phyloP scores from a whole-genome alignment of 371 early-diverging fungal species.

The Mortierella sp. region DNA sequence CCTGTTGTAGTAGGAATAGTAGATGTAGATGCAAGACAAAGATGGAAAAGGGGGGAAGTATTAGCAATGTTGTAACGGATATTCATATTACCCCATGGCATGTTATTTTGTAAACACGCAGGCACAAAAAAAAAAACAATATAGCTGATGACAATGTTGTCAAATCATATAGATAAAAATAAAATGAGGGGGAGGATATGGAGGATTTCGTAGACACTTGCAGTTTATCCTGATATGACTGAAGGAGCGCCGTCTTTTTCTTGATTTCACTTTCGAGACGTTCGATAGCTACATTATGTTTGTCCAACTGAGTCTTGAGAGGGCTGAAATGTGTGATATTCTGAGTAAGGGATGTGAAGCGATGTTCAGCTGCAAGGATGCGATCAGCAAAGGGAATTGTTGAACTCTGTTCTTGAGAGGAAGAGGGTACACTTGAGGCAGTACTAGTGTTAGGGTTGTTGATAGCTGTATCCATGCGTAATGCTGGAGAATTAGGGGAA shows the following conservation, averaged over 20 bases:
- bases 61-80: background rate
- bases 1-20: constrained; percentile 11
- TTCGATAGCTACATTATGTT: constrained; percentile 46
- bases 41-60: background rate
- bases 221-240: constrained; percentile 46
- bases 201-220: constrained; percentile 14
- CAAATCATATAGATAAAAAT: background rate
- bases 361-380: constrained; percentile 45
- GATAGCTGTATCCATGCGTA: background rate
- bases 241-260: constrained; percentile 36
- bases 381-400: constrained; percentile 34
- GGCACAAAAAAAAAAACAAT: background rate
- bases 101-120: background rate
- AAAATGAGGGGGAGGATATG: background rate
- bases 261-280: constrained; percentile 50
- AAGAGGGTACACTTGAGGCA: background rate
- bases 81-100: background rate
- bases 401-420: background rate
- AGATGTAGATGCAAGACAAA: constrained; percentile 6
- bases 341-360: constrained; percentile 52
- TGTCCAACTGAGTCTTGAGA: constrained; percentile 46
- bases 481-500: background rate
- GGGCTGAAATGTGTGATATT: constrained; percentile 57
- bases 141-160: background rate
- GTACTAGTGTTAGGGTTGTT: constrained; percentile 4